Evolutionary conservation across 1,284 basidiomycete genomes (phyloP).

Genomic region (Heterobasidion parviporum): DNA sequence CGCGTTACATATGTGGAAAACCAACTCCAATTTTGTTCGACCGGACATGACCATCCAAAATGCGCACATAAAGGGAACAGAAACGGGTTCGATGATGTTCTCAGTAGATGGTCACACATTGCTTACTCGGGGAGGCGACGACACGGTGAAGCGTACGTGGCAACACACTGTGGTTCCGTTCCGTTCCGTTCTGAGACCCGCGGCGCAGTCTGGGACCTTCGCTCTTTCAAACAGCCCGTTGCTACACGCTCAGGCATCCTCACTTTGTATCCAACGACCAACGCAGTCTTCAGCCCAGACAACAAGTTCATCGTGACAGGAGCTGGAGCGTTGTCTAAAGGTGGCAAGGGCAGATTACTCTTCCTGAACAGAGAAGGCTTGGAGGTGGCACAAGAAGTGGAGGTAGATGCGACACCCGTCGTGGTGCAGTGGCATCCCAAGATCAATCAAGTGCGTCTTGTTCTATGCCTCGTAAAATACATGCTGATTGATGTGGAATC

Average conservation of each 20-base stretch:
- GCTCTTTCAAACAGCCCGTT: conserved; percentile 82
- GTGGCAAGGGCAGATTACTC: conserved; percentile 62
- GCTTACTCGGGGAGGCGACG: conserved; percentile 85
- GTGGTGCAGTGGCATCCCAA: conserved; percentile 92
- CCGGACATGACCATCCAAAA: conserved; percentile 81
- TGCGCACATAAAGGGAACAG: conserved; percentile 78
- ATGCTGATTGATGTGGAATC: conserved; percentile 8
- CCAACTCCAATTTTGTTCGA: conserved; percentile 85
- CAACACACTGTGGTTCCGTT: conserved; percentile 1
- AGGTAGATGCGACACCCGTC: conserved; percentile 73
- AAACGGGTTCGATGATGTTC: conserved; percentile 81
- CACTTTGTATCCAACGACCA: conserved; percentile 86
- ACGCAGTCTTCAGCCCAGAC: conserved; percentile 90
- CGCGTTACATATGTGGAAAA: conserved; percentile 87
- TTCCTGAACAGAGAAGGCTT: conserved; percentile 68
- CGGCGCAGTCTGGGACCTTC: conserved; percentile 83
- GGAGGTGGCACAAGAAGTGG: conserved; percentile 55
- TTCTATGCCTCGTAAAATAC: neutral
- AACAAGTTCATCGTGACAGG: conserved; percentile 85
- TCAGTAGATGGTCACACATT: conserved; percentile 78
- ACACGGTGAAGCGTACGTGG: conserved; percentile 85
- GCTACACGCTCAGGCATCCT: conserved; percentile 53
- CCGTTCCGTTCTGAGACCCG: neutral
- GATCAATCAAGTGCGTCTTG: conserved; percentile 80
- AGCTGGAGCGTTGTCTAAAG: conserved; percentile 54